Evolutionary conservation across 495 filamentous ascomycete genomes (phyloP).

Genomic region (Penicillium lagena): DNA sequence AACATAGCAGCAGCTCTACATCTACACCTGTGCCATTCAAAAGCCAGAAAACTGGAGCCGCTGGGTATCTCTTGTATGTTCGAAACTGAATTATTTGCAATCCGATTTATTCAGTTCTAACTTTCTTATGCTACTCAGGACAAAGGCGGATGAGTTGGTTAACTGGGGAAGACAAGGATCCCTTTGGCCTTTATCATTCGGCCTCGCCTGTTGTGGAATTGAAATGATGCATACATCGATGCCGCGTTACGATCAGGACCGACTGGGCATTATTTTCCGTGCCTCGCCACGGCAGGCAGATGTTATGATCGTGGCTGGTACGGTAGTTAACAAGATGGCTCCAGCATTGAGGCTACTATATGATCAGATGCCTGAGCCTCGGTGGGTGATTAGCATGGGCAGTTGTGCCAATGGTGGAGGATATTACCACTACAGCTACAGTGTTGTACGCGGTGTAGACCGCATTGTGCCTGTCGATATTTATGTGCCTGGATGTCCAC

Average conservation of each 20-base stretch:
- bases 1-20: not conserved
- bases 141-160: constrained; percentile 81
- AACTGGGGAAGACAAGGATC: constrained; percentile 95
- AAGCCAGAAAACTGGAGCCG: not conserved
- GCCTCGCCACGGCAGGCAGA: constrained; percentile 92
- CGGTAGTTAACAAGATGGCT: constrained; percentile 97
- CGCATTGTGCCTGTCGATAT: constrained; percentile 93
- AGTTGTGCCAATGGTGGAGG: constrained; percentile 93
- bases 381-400: constrained; percentile 95
- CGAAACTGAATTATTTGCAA: not conserved
- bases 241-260: constrained; percentile 93
- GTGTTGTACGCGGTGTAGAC: constrained; percentile 85
- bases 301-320: constrained; percentile 97
- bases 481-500: constrained; percentile 93
- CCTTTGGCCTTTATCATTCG: constrained; percentile 98
- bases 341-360: constrained; percentile 91
- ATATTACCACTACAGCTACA: constrained; percentile 97
- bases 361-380: constrained; percentile 95
- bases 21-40: not conserved
- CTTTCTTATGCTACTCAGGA: constrained; percentile 42
- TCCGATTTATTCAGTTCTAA: not conserved
- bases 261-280: constrained; percentile 94
- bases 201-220: constrained; percentile 91
- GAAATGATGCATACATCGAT: constrained; percentile 99
- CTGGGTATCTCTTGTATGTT: constrained; percentile 6